Percentiles rank a stretch among this genome's conserved stretches.
These are phyloP conservation scores for Magnaporthiopsis poae DNA, from an alignment of 2,329 filamentous ascomycete genomes.

Conservation along the genomic window DNA sequence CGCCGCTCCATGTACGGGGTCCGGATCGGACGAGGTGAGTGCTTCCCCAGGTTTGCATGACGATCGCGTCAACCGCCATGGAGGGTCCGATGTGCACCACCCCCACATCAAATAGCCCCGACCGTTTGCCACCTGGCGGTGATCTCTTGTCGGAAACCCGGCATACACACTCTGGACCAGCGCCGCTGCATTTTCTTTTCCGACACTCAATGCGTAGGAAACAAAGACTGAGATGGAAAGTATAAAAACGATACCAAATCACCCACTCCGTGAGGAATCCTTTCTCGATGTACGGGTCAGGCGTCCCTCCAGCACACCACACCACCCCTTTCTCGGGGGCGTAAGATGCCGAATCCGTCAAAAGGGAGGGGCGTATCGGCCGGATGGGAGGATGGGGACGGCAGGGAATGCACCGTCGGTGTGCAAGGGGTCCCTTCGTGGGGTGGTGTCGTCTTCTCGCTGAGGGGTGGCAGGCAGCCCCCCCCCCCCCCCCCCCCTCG, in stretches of 20 bases:
- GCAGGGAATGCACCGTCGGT: constrained; percentile 3
- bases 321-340: neutral
- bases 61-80: neutral
- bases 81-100: neutral
- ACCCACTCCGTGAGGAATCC: too few relatives aligned
- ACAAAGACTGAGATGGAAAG: too few relatives aligned
- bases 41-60: neutral
- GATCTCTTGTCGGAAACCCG: neutral
- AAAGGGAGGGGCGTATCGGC: neutral
- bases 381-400: neutral
- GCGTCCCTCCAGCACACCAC: neutral
- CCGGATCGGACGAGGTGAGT: neutral
- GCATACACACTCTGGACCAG: too few relatives aligned
- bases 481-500: too few relatives aligned
- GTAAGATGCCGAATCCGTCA: neutral
- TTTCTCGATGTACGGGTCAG: too few relatives aligned
- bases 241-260: neutral
- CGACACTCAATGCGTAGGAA: neutral
- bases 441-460: neutral
- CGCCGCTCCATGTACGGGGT: too few relatives aligned
- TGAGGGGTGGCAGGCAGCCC: neutral
- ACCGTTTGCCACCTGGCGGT: neutral
- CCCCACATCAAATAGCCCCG: neutral
- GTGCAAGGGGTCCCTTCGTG: neutral
- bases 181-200: neutral